Conservation (phyloP, 2,329 filamentous ascomycete genomes). For the Fusarium armeniacum region DNA sequence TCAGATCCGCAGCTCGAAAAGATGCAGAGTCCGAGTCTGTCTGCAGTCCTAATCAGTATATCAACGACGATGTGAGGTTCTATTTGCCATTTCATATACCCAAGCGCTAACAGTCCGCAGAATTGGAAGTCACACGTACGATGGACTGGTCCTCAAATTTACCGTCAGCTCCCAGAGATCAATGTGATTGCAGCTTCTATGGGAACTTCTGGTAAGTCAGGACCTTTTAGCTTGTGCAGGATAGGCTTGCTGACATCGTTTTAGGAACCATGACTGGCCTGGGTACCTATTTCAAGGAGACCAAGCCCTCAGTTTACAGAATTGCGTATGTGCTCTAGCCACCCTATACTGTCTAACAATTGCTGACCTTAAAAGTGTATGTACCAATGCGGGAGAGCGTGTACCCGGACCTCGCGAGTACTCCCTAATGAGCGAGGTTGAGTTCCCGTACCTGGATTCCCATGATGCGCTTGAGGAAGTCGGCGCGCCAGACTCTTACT, state of each 20-base stretch:
- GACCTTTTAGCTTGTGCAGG: not conserved
- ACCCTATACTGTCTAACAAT: accelerated
- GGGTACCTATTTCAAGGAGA: slow-evolving; percentile 65
- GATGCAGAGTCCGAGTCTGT: slow-evolving; percentile 50
- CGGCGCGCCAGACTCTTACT: slow-evolving; percentile 66
- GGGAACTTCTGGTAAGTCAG: slow-evolving; percentile 60
- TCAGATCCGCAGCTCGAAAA: slow-evolving; percentile 50
- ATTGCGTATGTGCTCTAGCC: slow-evolving; percentile 49
- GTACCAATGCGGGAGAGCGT: slow-evolving; percentile 68
- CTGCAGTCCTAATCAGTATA: slow-evolving; percentile 54
- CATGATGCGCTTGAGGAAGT: slow-evolving; percentile 70
- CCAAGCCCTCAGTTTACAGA: slow-evolving; percentile 63
- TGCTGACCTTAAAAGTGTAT: slow-evolving; percentile 60
- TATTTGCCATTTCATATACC: accelerated
- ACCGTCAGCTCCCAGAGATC: slow-evolving; percentile 68
- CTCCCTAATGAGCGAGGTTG: slow-evolving; percentile 63
- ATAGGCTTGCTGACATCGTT: not conserved
- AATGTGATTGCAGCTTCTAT: slow-evolving; percentile 68
- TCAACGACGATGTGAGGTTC: slow-evolving; percentile 51
- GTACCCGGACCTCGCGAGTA: slow-evolving; percentile 70
- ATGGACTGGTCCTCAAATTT: slow-evolving; percentile 72
- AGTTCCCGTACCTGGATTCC: slow-evolving; percentile 69
- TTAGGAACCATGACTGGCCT: slow-evolving; percentile 63
- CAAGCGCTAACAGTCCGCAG: slow-evolving; percentile 46
- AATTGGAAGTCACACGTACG: slow-evolving; percentile 68